Percentiles rank a stretch among this genome's conserved stretches.
These are phyloP conservation scores for Cercospora sp. DNA, from an alignment of 2,329 filamentous ascomycete genomes.

Conservation along the genomic window DNA sequence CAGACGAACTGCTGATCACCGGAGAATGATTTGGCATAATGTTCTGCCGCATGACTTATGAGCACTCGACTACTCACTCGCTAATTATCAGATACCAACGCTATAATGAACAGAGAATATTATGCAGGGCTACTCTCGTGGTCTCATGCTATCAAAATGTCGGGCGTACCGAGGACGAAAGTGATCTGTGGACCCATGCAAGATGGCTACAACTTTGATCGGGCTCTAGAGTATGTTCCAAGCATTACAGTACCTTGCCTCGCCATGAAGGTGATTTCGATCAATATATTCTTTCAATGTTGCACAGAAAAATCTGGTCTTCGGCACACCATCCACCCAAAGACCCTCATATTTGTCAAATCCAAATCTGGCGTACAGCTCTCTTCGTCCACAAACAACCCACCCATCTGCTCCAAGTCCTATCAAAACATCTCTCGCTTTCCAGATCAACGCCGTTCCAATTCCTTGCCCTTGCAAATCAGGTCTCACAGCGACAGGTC, in stretches of 20 bases:
- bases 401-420: not conserved
- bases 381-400: not conserved
- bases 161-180: not conserved
- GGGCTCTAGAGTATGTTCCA: not conserved
- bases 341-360: not conserved
- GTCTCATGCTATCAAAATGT: not conserved
- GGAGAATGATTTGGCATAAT: not conserved
- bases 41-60: not conserved
- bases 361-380: not conserved
- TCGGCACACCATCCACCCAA: not conserved
- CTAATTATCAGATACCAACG: not conserved
- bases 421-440: not conserved
- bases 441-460: not conserved
- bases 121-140: not conserved
- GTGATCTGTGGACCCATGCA: not conserved
- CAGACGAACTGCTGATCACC: not conserved
- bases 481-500: slow-evolving; percentile 6
- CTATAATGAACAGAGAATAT: not conserved
- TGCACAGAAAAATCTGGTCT: not conserved
- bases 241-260: not conserved
- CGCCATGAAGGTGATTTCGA: not conserved
- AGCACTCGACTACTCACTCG: not conserved
- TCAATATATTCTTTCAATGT: not conserved
- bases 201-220: not conserved
- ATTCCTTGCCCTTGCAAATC: not conserved